Evolutionary conservation across 1,139 yeast species (phyloP).

Genomic region (Candida sp.): DNA sequence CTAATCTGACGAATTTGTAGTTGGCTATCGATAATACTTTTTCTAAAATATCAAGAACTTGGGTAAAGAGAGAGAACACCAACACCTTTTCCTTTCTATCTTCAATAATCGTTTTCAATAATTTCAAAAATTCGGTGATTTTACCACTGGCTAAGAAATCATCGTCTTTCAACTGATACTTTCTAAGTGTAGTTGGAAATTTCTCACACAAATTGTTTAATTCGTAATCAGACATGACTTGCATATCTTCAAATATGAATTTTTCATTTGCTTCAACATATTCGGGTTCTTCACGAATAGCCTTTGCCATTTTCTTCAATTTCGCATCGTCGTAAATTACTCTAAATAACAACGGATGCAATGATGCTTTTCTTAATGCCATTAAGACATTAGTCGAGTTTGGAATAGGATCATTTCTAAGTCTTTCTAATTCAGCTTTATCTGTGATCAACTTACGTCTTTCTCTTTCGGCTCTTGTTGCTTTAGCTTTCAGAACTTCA

Average conservation of each 20-base stretch:
- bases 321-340: conserved; percentile 50
- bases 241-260: conserved; percentile 89
- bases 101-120: conserved; percentile 57
- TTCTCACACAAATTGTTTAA: conserved; percentile 68
- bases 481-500: conserved; percentile 47
- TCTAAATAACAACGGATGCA: conserved; percentile 75
- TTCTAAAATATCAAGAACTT: conserved; percentile 85
- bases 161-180: conserved; percentile 51
- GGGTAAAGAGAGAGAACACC: conserved; percentile 89
- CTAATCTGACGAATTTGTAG: conserved; percentile 78
- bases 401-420: conserved; percentile 31
- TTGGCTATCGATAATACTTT: conserved; percentile 61
- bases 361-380: conserved; percentile 70
- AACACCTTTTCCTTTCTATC: conserved; percentile 75
- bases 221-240: conserved; percentile 93
- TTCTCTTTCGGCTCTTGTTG: conserved; percentile 47
- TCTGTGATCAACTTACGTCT: conserved; percentile 42
- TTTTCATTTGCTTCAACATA: conserved; percentile 71
- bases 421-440: conserved; percentile 36
- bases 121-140: conserved; percentile 49
- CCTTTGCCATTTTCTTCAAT: conserved; percentile 66
- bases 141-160: conserved; percentile 80
- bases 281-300: conserved; percentile 76
- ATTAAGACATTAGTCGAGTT: conserved; percentile 57
- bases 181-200: conserved; percentile 63